These are phyloP conservation scores for Oryza meyeriana DNA, from an alignment of 176 grass and related monocot species.

Conservation along the genomic window DNA sequence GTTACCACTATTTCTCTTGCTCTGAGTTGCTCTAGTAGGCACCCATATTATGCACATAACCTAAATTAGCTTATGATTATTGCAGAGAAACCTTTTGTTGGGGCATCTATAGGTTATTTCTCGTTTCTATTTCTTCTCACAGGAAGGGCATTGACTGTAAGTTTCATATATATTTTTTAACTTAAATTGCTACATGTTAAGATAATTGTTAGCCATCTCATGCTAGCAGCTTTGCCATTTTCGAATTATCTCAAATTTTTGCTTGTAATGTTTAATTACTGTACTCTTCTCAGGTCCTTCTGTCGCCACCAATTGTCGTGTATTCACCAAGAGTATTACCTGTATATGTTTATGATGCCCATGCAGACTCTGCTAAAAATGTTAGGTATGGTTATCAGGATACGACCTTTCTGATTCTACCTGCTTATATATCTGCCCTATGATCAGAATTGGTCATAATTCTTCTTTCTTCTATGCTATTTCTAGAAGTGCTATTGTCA, in stretches of 20 bases:
- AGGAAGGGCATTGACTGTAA: slow-evolving; percentile 96
- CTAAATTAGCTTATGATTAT: slow-evolving; percentile 17
- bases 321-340: slow-evolving; percentile 96
- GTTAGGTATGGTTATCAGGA: slow-evolving; percentile 64
- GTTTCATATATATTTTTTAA: slow-evolving; percentile 27
- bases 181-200: slow-evolving; percentile 8
- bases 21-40: slow-evolving; percentile 8
- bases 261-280: slow-evolving; percentile 12
- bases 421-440: slow-evolving; percentile 9
- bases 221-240: slow-evolving; percentile 21
- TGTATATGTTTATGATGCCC: slow-evolving; percentile 99
- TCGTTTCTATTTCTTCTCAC: slow-evolving; percentile 99
- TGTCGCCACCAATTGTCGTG: slow-evolving; percentile 95
- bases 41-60: slow-evolving; percentile 12
- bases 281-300: slow-evolving; percentile 69
- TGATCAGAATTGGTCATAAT: slow-evolving; percentile 14
- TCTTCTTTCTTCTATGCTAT: slow-evolving; percentile 26
- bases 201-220: slow-evolving; percentile 11
- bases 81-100: slow-evolving; percentile 89
- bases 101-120: slow-evolving; percentile 96
- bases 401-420: slow-evolving; percentile 10
- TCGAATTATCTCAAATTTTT: background rate
- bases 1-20: slow-evolving; percentile 2
- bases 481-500: slow-evolving; percentile 21
- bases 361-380: slow-evolving; percentile 99